Conservation (phyloP, 441 rosid species). For the Pelargonium myrrhifolium region DNA sequence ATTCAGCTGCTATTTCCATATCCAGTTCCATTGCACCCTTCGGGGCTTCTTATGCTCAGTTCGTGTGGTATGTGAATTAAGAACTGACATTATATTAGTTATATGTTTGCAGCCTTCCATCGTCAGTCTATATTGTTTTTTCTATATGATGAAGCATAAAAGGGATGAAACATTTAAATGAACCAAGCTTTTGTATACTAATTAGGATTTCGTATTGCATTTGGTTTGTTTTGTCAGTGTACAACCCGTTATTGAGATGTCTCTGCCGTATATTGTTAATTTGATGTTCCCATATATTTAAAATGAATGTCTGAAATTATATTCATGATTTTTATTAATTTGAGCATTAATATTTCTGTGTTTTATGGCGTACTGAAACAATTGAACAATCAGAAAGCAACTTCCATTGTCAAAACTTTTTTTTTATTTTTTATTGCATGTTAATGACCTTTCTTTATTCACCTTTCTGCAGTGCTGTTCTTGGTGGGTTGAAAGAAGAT, state of each 20-base stretch:
- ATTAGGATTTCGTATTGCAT: not conserved
- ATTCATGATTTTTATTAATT: not conserved
- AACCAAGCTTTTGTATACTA: not conserved
- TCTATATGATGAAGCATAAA: slow-evolving; percentile 2
- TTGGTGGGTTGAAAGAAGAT: slow-evolving; percentile 62
- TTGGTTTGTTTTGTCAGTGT: not conserved
- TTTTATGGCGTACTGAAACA: not conserved
- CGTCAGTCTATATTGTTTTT: not conserved
- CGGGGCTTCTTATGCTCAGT: slow-evolving; percentile 41
- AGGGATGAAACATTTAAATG: not conserved
- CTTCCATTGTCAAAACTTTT: not conserved
- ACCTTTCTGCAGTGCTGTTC: slow-evolving; percentile 58
- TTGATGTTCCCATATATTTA: not conserved
- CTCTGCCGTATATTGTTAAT: not conserved
- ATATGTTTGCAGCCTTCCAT: slow-evolving; percentile 2
- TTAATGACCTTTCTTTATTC: slow-evolving; percentile 15
- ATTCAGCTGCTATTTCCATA: slow-evolving; percentile 58
- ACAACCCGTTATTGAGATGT: not conserved
- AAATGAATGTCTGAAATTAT: not conserved
- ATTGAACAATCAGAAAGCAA: not conserved
- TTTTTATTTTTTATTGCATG: slow-evolving; percentile 5
- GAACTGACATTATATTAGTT: not conserved
- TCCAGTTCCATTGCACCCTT: slow-evolving; percentile 38
- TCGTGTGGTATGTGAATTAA: slow-evolving; percentile 59
- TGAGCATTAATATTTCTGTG: not conserved